Evolutionary conservation across 2,329 filamentous ascomycete genomes (phyloP).

Genomic region (Coniochaeta hoffmannii): DNA sequence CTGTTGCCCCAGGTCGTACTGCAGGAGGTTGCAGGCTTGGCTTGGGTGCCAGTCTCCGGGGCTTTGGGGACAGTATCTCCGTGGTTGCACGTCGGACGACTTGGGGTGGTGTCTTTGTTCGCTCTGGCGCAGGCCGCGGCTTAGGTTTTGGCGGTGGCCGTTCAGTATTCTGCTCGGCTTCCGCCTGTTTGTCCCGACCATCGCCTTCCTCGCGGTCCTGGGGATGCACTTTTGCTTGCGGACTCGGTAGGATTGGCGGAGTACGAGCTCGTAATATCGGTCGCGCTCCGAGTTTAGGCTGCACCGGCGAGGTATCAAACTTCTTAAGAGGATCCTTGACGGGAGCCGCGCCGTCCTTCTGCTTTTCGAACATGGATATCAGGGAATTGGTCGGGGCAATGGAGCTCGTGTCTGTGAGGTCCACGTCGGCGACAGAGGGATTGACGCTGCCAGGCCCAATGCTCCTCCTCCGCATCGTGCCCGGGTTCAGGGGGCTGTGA

Average conservation of each 20-base stretch:
- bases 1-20: slow-evolving; percentile 2
- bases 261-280: slow-evolving; percentile 21
- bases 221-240: slow-evolving; percentile 3
- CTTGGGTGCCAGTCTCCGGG: slow-evolving; percentile 21
- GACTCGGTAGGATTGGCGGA: slow-evolving; percentile 21
- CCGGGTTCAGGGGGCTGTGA: slow-evolving; percentile 13
- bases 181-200: not conserved
- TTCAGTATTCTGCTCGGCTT: not conserved
- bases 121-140: slow-evolving; percentile 11
- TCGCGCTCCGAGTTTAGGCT: slow-evolving; percentile 5
- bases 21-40: slow-evolving; percentile 25
- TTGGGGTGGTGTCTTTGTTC: slow-evolving; percentile 11
- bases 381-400: slow-evolving; percentile 57
- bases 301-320: slow-evolving; percentile 11
- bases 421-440: slow-evolving; percentile 22
- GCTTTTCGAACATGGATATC: slow-evolving; percentile 61
- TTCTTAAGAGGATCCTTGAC: slow-evolving; percentile 27
- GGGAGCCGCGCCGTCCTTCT: slow-evolving; percentile 5
- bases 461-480: slow-evolving; percentile 16
- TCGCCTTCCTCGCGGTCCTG: slow-evolving; percentile 4
- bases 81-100: slow-evolving; percentile 11
- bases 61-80: slow-evolving; percentile 23
- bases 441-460: slow-evolving; percentile 20
- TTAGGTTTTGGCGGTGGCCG: slow-evolving; percentile 16
- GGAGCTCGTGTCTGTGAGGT: slow-evolving; percentile 44